Evolutionary conservation across 2,329 filamentous ascomycete species (phyloP), one percentile per base, ranked within the genome.

Genomic region (Colletotrichum viniferum): DNA sequence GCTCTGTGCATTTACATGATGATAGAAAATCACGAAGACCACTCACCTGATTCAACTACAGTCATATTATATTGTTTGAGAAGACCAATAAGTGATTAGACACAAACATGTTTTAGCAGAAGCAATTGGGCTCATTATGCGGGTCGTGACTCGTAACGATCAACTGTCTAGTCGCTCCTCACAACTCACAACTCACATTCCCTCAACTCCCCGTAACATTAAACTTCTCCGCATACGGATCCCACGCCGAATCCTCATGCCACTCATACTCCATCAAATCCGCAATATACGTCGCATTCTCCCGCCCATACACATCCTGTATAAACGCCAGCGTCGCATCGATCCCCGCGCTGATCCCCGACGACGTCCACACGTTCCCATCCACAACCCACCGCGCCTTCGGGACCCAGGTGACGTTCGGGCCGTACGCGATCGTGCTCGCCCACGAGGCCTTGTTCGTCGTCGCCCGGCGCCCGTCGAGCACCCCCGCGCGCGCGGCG

Each of bases 271-370:
- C 92, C 74, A 90, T 87, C 38, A 78, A 79, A 70, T 87, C 83
- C 3, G 90, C 89, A 28, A 92, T 81, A 1, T 78, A 78, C 28
- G 82, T 80, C 4, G 91, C 91, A 16, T 85, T 80, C 4, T 87
- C 86, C 60, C 87, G 84, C 1, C 91, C 91, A 81, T 88, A 93
- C 7, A 89, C 82, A 34, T 86, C 82, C 48, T 79, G 86, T 18
- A 93, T 85, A 81, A 89, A 93, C 1, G 89, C 91, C 79, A 91
- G 86, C 66, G 87, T 90, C 75, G 89, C 84, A 84, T 94, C 92
- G 63, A 92, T 92, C 0, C 92, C 92, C 3, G 92, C 91, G 74
- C 85, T 88, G 6, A 92, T 86, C 0, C 90, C 90, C 0, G 88
- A 89, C 4, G 87, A 88, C 2, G 88, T 90, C 90, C 90, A 92